phyloP scores from a whole-genome alignment of 139 green algal species.

The Diplosphaera chodatii region DNA sequence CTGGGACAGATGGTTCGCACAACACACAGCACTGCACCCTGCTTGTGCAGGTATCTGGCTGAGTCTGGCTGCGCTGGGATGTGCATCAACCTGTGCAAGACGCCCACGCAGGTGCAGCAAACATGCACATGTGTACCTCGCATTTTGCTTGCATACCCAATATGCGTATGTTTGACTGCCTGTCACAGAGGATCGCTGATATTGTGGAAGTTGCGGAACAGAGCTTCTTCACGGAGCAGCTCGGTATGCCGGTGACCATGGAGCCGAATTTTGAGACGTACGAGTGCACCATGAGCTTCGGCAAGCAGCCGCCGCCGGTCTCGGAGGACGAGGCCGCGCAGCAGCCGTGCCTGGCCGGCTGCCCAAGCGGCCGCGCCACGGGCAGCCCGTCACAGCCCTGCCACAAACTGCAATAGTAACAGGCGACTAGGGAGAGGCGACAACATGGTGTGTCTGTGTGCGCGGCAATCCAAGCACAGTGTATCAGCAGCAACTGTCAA shows the following conservation, averaged over 20 bases:
- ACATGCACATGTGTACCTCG: background rate
- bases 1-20: too few species aligned
- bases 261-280: constrained; percentile 61
- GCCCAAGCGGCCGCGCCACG: constrained; percentile 11
- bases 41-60: constrained; percentile 57
- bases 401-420: constrained; percentile 27
- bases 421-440: too few species aligned
- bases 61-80: constrained; percentile 65
- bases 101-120: constrained; percentile 17
- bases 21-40: too few species aligned
- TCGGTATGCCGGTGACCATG: constrained; percentile 74
- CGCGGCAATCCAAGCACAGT: too few species aligned
- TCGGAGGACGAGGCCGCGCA: constrained; percentile 46
- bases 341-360: constrained; percentile 39
- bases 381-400: too few species aligned
- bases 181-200: too few species aligned
- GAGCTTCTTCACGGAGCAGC: constrained; percentile 74
- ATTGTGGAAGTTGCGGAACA: too few species aligned
- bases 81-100: constrained; percentile 82
- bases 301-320: constrained; percentile 42
- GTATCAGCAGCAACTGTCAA: too few species aligned
- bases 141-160: too few species aligned
- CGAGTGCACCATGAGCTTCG: constrained; percentile 72
- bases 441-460: too few species aligned
- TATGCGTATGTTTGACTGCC: too few species aligned